Conservation (phyloP, 768 basidiomycete genomes). For the Serendipita sp. region DNA sequence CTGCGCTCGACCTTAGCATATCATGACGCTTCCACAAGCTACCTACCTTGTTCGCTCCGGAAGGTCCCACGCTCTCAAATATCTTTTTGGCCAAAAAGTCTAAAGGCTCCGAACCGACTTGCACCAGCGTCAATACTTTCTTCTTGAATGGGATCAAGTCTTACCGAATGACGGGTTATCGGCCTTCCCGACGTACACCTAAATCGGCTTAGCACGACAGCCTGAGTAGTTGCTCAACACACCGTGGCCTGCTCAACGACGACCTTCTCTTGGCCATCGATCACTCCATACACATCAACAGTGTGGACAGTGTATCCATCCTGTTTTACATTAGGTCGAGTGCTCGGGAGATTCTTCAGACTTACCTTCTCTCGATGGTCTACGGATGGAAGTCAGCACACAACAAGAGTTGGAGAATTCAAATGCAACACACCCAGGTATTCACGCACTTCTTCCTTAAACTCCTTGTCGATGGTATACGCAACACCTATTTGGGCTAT, state of each 20-base stretch:
- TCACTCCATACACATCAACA: slow-evolving; percentile 52
- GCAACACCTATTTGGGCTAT: slow-evolving; percentile 43
- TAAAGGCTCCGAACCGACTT: slow-evolving; percentile 77
- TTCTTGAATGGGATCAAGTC: slow-evolving; percentile 13
- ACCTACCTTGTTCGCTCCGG: slow-evolving; percentile 72
- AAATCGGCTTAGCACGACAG: not conserved
- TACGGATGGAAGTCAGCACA: slow-evolving; percentile 15
- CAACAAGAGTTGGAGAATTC: not conserved
- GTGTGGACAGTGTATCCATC: slow-evolving; percentile 82
- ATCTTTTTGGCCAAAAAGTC: slow-evolving; percentile 51
- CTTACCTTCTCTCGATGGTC: slow-evolving; percentile 76
- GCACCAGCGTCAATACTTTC: not conserved
- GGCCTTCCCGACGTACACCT: slow-evolving; percentile 78
- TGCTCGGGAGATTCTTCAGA: not conserved
- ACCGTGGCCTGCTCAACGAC: slow-evolving; percentile 34
- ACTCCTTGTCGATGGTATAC: slow-evolving; percentile 69
- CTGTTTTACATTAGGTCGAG: slow-evolving; percentile 23
- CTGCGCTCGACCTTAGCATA: slow-evolving; percentile 23
- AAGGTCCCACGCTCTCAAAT: slow-evolving; percentile 64
- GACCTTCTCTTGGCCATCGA: slow-evolving; percentile 36
- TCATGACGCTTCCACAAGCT: not conserved
- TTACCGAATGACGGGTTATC: slow-evolving; percentile 82
- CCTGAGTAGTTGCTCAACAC: not conserved
- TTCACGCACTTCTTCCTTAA: slow-evolving; percentile 59
- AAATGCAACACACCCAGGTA: slow-evolving; percentile 48